Conservation (phyloP, 805 yeast species). For the Kluyveromyces siamensis region DNA sequence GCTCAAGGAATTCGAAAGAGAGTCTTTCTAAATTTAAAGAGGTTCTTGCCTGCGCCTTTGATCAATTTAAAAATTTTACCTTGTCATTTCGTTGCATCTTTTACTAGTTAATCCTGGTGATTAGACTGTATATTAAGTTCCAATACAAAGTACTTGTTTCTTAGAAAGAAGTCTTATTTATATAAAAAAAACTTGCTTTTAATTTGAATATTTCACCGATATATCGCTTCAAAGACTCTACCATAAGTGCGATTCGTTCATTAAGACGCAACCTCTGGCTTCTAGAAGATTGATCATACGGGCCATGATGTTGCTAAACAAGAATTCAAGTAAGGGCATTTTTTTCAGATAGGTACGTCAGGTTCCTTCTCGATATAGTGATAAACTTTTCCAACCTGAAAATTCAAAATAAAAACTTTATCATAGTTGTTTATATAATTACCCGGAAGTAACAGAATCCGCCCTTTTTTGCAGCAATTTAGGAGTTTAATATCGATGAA, state of each 20-base stretch:
- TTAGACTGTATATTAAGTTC: constrained; percentile 1
- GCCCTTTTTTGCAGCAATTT: background rate
- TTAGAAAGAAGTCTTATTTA: background rate
- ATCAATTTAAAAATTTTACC: background rate
- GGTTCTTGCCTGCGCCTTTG: background rate
- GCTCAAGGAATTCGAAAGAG: constrained; percentile 83
- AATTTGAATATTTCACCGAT: too few species aligned
- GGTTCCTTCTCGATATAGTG: too few species aligned
- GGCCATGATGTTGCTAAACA: too few species aligned
- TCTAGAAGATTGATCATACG: too few species aligned
- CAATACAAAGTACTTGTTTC: background rate
- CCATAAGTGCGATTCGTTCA: too few species aligned
- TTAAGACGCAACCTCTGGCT: too few species aligned
- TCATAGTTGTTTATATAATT: too few species aligned
- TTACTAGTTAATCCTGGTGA: constrained; percentile 4
- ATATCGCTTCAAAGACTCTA: too few species aligned
- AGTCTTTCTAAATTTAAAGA: constrained; percentile 29
- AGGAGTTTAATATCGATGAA: background rate
- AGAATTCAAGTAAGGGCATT: too few species aligned
- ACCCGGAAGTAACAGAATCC: background rate
- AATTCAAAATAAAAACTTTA: too few species aligned
- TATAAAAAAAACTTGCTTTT: background rate
- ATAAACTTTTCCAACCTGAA: too few species aligned
- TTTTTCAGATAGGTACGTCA: too few species aligned
- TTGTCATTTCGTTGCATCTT: background rate